Evolutionary conservation across 2,329 filamentous ascomycete species (phyloP).

Genomic region (Cladobotryum protrusum): DNA sequence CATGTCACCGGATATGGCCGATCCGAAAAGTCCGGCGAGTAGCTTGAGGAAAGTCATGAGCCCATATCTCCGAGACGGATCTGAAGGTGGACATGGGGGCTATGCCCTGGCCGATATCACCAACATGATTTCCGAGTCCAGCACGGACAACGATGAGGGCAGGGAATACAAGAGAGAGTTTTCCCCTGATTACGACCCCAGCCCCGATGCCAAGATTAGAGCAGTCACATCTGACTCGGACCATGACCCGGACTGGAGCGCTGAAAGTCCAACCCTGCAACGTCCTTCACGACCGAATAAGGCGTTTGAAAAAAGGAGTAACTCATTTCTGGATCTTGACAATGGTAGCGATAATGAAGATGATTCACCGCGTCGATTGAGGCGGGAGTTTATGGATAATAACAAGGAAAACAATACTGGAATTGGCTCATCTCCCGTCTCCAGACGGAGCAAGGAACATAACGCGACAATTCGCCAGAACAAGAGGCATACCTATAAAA

Average conservation of each 20-base stretch:
- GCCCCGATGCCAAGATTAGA: conserved; percentile 64
- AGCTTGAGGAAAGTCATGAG: conserved; percentile 84
- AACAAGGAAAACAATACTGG: conserved; percentile 11
- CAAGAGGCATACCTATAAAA: conserved; percentile 17
- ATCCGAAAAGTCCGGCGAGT: conserved; percentile 60
- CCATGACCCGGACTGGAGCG: conserved; percentile 14
- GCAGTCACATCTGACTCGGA: conserved; percentile 47
- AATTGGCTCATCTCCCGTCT: neutral
- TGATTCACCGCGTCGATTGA: conserved; percentile 19
- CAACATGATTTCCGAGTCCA: conserved; percentile 12
- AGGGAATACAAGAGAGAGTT: conserved; percentile 51
- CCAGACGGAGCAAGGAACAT: conserved; percentile 13
- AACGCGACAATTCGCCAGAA: conserved; percentile 24
- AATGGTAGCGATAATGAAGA: conserved; percentile 42
- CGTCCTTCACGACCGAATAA: conserved; percentile 26
- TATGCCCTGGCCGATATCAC: conserved; percentile 21
- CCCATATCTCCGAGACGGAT: conserved; percentile 57
- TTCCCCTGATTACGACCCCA: conserved; percentile 69
- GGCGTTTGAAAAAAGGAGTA: conserved; percentile 30
- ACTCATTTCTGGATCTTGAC: conserved; percentile 48
- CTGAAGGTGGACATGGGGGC: conserved; percentile 2
- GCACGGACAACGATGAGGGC: conserved; percentile 22
- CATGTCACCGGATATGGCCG: conserved; percentile 25
- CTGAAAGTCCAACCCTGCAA: conserved; percentile 31
- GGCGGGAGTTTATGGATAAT: conserved; percentile 12